Conservation (phyloP, 2,329 filamentous ascomycete genomes). For the Aspergillus tubingensis region DNA sequence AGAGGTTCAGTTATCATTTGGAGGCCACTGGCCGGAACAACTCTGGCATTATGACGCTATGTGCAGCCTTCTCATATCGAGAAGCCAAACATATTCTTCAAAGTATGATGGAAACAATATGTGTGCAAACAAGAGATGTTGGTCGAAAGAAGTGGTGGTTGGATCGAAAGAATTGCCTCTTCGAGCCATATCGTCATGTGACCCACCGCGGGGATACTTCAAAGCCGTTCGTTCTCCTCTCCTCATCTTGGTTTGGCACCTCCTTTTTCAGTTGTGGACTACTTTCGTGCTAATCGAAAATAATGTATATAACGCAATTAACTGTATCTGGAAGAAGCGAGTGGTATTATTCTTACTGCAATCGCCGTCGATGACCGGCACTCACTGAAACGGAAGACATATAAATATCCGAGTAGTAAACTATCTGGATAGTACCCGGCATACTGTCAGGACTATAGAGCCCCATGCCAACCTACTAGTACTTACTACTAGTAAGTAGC, state of each 20-base stretch:
- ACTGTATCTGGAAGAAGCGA: too few species aligned
- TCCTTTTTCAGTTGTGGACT: too few species aligned
- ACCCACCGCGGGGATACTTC: background rate
- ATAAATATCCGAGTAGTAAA: too few species aligned
- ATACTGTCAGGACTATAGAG: too few species aligned
- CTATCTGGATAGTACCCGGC: too few species aligned
- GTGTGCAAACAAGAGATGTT: background rate
- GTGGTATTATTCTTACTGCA: too few species aligned
- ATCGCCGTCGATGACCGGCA: too few species aligned
- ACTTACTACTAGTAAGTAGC: too few species aligned
- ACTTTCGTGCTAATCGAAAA: too few species aligned
- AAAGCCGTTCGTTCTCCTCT: background rate
- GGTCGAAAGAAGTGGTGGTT: background rate
- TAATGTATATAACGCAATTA: too few species aligned
- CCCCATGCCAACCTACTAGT: too few species aligned
- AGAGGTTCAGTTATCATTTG: background rate
- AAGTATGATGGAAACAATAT: background rate
- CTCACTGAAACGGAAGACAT: too few species aligned
- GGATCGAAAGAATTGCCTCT: slow-evolving; percentile 6
- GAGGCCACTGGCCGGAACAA: background rate
- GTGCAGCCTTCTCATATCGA: background rate
- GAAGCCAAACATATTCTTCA: background rate
- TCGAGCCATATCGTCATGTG: slow-evolving; percentile 9
- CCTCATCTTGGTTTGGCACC: background rate
- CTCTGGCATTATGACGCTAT: background rate